Evolutionary conservation across 176 grass and related monocot species (phyloP).

Genomic region (Aegilops speltoides): DNA sequence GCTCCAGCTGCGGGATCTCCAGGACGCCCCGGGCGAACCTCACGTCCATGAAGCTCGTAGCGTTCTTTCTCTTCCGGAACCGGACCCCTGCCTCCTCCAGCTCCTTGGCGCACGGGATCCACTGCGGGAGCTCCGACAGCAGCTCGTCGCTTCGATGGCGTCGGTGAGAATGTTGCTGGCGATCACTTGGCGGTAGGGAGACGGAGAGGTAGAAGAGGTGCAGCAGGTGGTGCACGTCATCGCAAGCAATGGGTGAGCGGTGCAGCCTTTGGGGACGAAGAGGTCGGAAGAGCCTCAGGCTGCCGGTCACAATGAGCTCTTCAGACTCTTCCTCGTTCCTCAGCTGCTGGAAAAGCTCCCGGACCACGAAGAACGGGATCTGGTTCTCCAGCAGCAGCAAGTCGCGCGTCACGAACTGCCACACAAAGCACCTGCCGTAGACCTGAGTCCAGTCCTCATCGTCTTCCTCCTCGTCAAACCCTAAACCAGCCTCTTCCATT

Average conservation of each 20-base stretch:
- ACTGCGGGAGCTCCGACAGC: neutral
- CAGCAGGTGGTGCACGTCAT: neutral
- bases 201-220: neutral
- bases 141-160: neutral
- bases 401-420: neutral
- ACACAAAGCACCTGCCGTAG: neutral
- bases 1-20: neutral
- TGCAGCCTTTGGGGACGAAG: neutral
- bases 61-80: neutral
- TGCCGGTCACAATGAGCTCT: neutral
- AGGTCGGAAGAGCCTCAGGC: neutral
- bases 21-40: neutral
- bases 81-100: conserved; percentile 20
- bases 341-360: neutral
- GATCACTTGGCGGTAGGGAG: neutral
- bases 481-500: no score
- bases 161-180: neutral
- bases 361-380: neutral
- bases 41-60: conserved; percentile 29
- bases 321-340: neutral
- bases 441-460: neutral
- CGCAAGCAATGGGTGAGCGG: neutral
- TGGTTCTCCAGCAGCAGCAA: neutral
- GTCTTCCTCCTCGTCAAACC: neutral
- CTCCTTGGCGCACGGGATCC: neutral